phyloP scores from a whole-genome alignment of 306 rosid species.

The Begonia fuchsioides region DNA sequence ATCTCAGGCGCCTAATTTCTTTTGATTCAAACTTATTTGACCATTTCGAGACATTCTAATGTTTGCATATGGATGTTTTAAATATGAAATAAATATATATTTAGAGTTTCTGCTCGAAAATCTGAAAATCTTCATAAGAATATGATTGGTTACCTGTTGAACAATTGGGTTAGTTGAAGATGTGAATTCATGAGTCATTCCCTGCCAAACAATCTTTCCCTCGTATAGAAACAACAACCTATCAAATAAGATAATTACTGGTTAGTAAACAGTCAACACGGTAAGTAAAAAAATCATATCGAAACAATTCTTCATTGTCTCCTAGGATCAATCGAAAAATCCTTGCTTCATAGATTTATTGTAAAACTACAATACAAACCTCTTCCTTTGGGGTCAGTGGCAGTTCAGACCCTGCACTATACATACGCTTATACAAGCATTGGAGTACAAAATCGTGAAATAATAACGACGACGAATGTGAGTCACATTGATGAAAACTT shows the following conservation, averaged over 20 bases:
- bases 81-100: neutral
- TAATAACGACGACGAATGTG: no score
- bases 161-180: constrained; percentile 78
- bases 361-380: neutral
- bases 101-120: neutral
- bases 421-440: no score
- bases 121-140: neutral
- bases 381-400: neutral
- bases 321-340: no score
- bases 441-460: no score
- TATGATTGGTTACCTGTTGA: constrained; percentile 46
- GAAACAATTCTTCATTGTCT: no score
- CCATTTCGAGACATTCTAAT: no score
- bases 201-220: constrained; percentile 96
- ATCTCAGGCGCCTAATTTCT: no score
- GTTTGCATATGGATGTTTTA: neutral
- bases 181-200: constrained; percentile 83
- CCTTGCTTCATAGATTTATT: no score
- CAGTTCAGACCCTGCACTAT: no score
- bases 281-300: no score
- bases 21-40: no score
- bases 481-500: no score
- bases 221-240: constrained; percentile 81
- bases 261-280: constrained; percentile 3
- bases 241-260: constrained; percentile 10